Evolutionary conservation across 352 stramenopile species (phyloP), one percentile per base, ranked within the genome.

Genomic region (Phytophthora ramorum): DNA sequence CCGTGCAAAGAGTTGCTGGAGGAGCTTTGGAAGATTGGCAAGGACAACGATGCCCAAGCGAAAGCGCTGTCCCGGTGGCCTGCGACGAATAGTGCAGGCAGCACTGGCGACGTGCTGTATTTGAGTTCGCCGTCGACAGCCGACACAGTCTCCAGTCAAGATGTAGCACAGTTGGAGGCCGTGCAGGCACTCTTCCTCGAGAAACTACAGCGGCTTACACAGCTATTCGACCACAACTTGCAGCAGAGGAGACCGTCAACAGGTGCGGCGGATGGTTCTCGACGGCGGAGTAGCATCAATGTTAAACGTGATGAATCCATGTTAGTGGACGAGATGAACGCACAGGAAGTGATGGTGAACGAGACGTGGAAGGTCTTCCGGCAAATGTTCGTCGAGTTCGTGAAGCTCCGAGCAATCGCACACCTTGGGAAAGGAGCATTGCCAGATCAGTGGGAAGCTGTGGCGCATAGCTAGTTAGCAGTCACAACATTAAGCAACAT

Each of bases 311-410:
- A 72, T 8, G 73, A 48, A 2, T 60, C 68, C 6, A 13, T 76
- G 26, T 55, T 87, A 10, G 68, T 75, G 17, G 70, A 91, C 16
- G 69, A 85, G 14, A 56, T 75, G 1, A 69, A 85, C 34, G 46
- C 69, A 7, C 67, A 66, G 22, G 71, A 76, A 22, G 63, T 41
- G 56, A 55, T 80, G 40, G 81, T 91, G 28, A 82, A 89, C 41
- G 84, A 91, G 67, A 84, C 78, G 45, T 92, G 84, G 84, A 90
- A 85, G 43, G 77, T 82, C 28, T 86, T 95, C n/a, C 84, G 83
- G 0, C 84, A 91, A 54, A 74, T 92, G 38, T 69, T 93, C 44
- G 71, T 86, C 0, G 79, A 73, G n/a, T 91, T 90, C 38, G 75
- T 80, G 13, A 73, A 76, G 16, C 59, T 92, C 20, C 84, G 84